These are phyloP conservation scores for Yamadazyma spencermartinsiae DNA, from an alignment of 1,139 yeast species.

Conservation along the genomic window DNA sequence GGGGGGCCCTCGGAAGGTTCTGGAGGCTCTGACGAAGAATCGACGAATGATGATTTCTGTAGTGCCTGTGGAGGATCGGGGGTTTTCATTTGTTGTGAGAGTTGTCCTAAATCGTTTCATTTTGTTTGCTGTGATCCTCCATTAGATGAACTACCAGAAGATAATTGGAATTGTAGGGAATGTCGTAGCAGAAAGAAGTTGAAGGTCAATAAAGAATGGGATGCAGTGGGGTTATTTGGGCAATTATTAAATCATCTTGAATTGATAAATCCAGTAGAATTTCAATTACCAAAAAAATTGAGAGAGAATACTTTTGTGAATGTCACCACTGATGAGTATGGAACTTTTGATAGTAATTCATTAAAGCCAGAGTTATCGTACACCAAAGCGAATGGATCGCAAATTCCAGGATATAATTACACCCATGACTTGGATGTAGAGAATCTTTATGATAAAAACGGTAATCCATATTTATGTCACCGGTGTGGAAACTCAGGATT, in stretches of 20 bases:
- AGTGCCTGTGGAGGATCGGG: slow-evolving; percentile 88
- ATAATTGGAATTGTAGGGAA: slow-evolving; percentile 85
- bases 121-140: slow-evolving; percentile 93
- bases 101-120: slow-evolving; percentile 90
- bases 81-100: slow-evolving; percentile 86
- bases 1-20: slow-evolving; percentile 5
- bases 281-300: slow-evolving; percentile 65
- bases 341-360: slow-evolving; percentile 67
- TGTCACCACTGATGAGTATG: slow-evolving; percentile 64
- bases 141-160: slow-evolving; percentile 77
- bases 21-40: slow-evolving; percentile 16
- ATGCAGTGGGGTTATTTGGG: slow-evolving; percentile 58
- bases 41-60: slow-evolving; percentile 83
- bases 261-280: slow-evolving; percentile 69
- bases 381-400: slow-evolving; percentile 40
- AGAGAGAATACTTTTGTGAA: slow-evolving; percentile 71
- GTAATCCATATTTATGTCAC: slow-evolving; percentile 68
- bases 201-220: slow-evolving; percentile 27
- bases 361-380: slow-evolving; percentile 51
- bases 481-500: slow-evolving; percentile 74
- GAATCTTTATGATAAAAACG: slow-evolving; percentile 61
- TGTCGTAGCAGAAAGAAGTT: slow-evolving; percentile 50
- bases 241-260: slow-evolving; percentile 60
- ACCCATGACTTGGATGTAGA: slow-evolving; percentile 63
- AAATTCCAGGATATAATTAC: slow-evolving; percentile 37